phyloP scores from a whole-genome alignment of 1,139 yeast genomes.

The Blastobotrys proliferans region DNA sequence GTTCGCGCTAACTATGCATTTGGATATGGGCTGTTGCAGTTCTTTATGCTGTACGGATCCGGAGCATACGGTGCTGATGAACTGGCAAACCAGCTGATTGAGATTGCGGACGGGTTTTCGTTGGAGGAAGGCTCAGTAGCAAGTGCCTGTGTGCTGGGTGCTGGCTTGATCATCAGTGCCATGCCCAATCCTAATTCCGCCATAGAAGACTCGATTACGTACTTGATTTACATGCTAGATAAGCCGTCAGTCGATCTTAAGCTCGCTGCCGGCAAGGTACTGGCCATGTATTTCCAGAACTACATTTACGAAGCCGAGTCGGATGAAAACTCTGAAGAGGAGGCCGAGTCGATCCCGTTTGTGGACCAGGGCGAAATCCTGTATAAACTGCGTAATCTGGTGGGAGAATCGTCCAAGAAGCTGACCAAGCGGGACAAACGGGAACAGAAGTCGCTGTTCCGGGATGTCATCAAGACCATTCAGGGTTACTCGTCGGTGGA shows the following conservation, averaged over 20 bases:
- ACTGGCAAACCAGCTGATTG: conserved; percentile 27
- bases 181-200: conserved; percentile 26
- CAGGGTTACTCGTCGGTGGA: conserved; percentile 42
- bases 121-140: conserved; percentile 28
- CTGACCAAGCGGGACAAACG: conserved; percentile 60
- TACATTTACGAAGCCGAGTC: conserved; percentile 44
- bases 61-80: conserved; percentile 36
- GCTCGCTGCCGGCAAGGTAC: conserved; percentile 54
- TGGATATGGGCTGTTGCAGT: conserved; percentile 31
- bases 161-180: conserved; percentile 30
- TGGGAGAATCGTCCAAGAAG: conserved; percentile 52
- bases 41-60: conserved; percentile 32
- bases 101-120: conserved; percentile 30
- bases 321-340: conserved; percentile 35
- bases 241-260: conserved; percentile 25
- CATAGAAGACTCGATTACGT: conserved; percentile 30
- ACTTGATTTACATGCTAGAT: conserved; percentile 30
- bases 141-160: conserved; percentile 33
- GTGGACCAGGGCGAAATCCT: conserved; percentile 53
- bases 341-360: conserved; percentile 47
- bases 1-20: conserved; percentile 10
- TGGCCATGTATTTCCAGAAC: conserved; percentile 60
- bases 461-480: conserved; percentile 55
- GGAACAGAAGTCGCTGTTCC: conserved; percentile 56
- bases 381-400: conserved; percentile 43